Evolutionary conservation across 306 rosid genomes (phyloP), one percentile per base, ranked within the genome.

Genomic region (Cucurbita maxima): DNA sequence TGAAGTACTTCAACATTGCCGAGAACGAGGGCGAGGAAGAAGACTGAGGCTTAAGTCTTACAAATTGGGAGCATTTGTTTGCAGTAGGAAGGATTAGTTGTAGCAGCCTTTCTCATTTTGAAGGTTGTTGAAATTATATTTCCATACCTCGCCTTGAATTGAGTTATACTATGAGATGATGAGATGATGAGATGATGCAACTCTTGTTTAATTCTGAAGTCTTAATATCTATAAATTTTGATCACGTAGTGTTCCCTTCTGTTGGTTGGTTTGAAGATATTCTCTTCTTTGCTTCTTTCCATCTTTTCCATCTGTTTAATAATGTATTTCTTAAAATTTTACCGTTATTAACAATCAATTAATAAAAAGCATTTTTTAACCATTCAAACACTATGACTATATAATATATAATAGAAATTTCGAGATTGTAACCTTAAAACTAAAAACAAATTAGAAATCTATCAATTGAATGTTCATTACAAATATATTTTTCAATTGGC

Each of bases 21-120:
- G 97, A 92, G 79, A 92, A 92, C 18, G 97, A 92, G 85, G 97
- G 89, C 4, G 97, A 92, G 84, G 96, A 92, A 79, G 97, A 92
- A 76, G 97, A 89, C 56, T 86, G 73, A 85, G 38, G 62, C 30
- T 69, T 0, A 22, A 66, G n/a, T 44, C 72, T 11, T 43, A 10
- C 20, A 10, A 44, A 20, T 66, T 66, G 56, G 57, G 48, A 48
- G 58, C 58, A 69, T 25, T 25, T 3, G 14, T 50, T 51, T 34
- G 22, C 15, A 30, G 56, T 70, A 70, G 58, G 44, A 50, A 70
- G 58, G 44, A 50, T 6, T 68, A 45, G 71, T 19, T 40, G 48
- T 38, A 38, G 67, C 13, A 3, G 48, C 30, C 69, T 1, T 62
- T 36, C 19, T 20, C 18, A 20, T 43, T 13, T 67, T 10, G 6